phyloP scores from a whole-genome alignment of 2,329 filamentous ascomycete species.

The Chlorencoelia australis region DNA sequence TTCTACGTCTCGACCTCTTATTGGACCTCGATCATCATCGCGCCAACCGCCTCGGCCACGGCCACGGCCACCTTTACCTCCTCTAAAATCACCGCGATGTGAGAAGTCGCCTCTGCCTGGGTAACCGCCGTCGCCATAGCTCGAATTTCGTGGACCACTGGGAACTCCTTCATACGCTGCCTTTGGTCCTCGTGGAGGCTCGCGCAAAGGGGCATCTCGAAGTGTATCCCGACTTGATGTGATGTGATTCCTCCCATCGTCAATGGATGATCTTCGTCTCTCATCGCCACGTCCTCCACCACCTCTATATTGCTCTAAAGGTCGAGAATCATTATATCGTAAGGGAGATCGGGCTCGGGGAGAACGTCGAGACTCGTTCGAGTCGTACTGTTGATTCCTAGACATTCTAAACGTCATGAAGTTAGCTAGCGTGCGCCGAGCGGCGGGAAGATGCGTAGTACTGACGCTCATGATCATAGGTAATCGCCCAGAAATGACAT shows the following conservation, averaged over 20 bases:
- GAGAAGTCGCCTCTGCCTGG: slow-evolving; percentile 39
- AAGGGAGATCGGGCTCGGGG: slow-evolving; percentile 27
- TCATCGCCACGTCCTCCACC: slow-evolving; percentile 20
- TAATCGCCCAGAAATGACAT: too few relatives aligned
- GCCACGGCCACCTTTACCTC: slow-evolving; percentile 41
- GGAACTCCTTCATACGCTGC: slow-evolving; percentile 54
- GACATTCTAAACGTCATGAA: too few relatives aligned
- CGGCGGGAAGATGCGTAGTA: too few relatives aligned
- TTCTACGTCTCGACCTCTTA: slow-evolving; percentile 37
- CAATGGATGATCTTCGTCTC: slow-evolving; percentile 23
- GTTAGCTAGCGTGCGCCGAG: too few relatives aligned
- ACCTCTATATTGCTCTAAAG: slow-evolving; percentile 18
- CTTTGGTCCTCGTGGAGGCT: slow-evolving; percentile 75
- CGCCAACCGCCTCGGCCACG: slow-evolving; percentile 29
- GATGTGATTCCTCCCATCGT: slow-evolving; percentile 31
- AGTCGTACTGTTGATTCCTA: slow-evolving; percentile 27
- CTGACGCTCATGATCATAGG: too few relatives aligned
- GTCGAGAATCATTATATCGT: slow-evolving; percentile 6
- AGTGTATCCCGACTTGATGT: slow-evolving; percentile 29
- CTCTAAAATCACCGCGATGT: slow-evolving; percentile 46
- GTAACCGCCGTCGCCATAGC: slow-evolving; percentile 56
- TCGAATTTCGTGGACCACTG: slow-evolving; percentile 56
- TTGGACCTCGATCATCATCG: slow-evolving; percentile 48
- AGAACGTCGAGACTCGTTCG: slow-evolving; percentile 30
- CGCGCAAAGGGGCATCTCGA: slow-evolving; percentile 40